Evolutionary conservation across 495 filamentous ascomycete species (phyloP).

Genomic region (Lophium mytilinum): DNA sequence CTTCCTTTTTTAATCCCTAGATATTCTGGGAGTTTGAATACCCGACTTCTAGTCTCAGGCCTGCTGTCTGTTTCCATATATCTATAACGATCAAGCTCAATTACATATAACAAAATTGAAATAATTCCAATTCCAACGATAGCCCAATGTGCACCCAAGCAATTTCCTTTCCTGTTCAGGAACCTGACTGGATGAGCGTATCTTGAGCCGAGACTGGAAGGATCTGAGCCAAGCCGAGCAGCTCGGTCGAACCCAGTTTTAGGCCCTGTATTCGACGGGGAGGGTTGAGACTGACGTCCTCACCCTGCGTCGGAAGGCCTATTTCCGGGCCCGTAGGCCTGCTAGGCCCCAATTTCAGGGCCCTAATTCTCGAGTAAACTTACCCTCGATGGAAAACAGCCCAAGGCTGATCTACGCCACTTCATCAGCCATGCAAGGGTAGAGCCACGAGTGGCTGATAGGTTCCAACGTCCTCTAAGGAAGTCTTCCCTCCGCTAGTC

Average conservation of each 20-base stretch:
- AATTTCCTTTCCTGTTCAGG: background rate
- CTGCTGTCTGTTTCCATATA: too few relatives aligned
- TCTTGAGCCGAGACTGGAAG: background rate
- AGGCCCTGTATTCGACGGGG: background rate
- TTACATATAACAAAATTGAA: too few relatives aligned
- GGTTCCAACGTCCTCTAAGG: background rate
- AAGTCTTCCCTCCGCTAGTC: background rate
- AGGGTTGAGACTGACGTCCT: background rate
- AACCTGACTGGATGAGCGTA: background rate
- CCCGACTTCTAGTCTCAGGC: too few relatives aligned
- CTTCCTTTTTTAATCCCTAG: too few relatives aligned
- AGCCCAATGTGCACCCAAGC: too few relatives aligned
- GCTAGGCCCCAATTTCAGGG: background rate
- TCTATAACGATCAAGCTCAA: too few relatives aligned
- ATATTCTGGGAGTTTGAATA: too few relatives aligned
- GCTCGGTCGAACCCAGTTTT: background rate
- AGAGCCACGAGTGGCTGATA: background rate
- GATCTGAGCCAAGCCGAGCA: background rate
- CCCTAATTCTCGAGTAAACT: background rate
- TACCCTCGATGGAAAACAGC: background rate
- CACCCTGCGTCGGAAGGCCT: background rate
- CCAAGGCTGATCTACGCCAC: background rate
- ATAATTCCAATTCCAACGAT: too few relatives aligned
- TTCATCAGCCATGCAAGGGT: background rate
- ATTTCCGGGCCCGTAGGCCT: background rate